Conservation (phyloP, 2,329 filamentous ascomycete species). For the Fusarium miscanthi region DNA sequence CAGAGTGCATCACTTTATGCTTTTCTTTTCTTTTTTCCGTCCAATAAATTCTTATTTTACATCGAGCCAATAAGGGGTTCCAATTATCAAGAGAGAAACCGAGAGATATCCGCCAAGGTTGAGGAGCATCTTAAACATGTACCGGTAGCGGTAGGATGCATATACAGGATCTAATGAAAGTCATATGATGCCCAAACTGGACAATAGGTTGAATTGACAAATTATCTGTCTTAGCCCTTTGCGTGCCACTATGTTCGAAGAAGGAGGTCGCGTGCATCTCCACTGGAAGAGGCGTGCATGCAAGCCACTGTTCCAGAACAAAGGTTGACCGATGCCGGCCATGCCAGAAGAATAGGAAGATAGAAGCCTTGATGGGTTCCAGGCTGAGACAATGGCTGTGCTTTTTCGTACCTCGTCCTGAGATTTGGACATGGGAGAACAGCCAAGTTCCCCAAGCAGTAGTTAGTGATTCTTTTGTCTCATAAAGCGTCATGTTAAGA, state of each 20-base stretch:
- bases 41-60: not conserved
- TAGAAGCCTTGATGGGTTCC: not conserved
- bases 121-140: not conserved
- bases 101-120: not conserved
- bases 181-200: conserved; percentile 3
- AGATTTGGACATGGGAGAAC: not conserved
- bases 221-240: not conserved
- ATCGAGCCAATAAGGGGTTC: not conserved
- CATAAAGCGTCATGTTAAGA: not conserved
- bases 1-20: conserved; percentile 16
- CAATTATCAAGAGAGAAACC: not conserved
- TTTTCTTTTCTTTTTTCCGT: conserved; percentile 2
- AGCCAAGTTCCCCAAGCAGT: not conserved
- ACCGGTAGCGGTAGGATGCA: not conserved
- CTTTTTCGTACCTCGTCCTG: not conserved
- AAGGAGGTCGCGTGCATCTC: conserved; percentile 31
- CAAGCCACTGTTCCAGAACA: conserved; percentile 19
- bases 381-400: not conserved
- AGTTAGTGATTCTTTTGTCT: not conserved
- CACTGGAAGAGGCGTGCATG: not conserved
- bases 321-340: not conserved
- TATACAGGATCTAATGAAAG: not conserved
- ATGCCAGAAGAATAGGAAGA: not conserved
- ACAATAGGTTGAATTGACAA: not conserved
- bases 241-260: not conserved